phyloP scores from a whole-genome alignment of 305 asterid genomes.

The Fraxinus sp. region DNA sequence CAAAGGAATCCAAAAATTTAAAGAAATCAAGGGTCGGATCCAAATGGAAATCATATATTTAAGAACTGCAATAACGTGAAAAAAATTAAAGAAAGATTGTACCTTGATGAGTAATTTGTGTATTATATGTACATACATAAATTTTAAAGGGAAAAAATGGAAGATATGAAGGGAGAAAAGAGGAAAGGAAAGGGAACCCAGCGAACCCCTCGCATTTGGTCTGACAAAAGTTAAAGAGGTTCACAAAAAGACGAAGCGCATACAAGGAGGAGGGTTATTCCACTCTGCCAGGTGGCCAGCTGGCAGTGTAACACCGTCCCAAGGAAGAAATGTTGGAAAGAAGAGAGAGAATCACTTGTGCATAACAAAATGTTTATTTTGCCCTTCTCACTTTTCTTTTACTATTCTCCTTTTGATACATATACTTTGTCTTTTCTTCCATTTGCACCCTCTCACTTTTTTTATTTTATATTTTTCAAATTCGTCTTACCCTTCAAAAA shows the following conservation, averaged over 20 bases:
- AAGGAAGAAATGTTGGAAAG: conserved; percentile 9
- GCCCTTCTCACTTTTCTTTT: background rate
- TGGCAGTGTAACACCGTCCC: no score
- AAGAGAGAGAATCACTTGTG: background rate
- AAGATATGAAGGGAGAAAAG: conserved; percentile 2
- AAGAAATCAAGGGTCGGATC: conserved; percentile 3
- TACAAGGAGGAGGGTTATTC: background rate
- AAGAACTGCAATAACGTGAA: background rate
- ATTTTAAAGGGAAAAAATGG: background rate
- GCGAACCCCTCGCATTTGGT: conserved; percentile 16
- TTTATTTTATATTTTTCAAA: background rate
- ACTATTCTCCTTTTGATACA: background rate
- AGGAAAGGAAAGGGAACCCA: conserved; percentile 36
- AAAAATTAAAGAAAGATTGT: conserved; percentile 21
- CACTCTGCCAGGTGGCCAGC: no score
- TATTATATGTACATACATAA: conserved; percentile 13
- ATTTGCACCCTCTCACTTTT: background rate
- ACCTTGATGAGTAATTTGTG: conserved; percentile 40
- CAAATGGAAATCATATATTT: conserved; percentile 17
- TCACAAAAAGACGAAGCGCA: conserved; percentile 7
- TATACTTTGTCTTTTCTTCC: background rate
- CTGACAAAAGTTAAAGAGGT: background rate
- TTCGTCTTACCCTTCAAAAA: background rate
- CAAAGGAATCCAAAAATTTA: conserved; percentile 9
- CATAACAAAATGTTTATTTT: background rate